Conservation (phyloP, 495 filamentous ascomycete species). For the Daldinia decipiens region DNA sequence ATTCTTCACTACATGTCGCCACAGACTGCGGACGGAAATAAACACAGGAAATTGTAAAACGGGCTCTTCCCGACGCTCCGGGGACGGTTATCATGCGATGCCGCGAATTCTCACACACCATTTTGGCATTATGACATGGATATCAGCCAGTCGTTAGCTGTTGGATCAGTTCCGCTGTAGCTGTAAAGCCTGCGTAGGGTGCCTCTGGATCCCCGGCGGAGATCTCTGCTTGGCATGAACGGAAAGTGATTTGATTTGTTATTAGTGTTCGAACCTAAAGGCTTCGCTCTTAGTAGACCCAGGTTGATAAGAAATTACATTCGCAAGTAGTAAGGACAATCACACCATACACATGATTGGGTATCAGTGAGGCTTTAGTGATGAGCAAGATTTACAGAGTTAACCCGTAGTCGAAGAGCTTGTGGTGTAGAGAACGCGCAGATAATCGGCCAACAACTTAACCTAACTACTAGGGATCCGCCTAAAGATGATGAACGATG, state of each 20-base stretch:
- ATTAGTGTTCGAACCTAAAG: conserved; percentile 6
- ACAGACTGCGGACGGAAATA: conserved; percentile 36
- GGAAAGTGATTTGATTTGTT: conserved; percentile 30
- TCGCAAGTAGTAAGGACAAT: not conserved
- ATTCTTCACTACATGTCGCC: conserved; percentile 29
- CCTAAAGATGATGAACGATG: conserved; percentile 5
- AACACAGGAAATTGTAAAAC: conserved; percentile 35
- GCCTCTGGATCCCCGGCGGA: conserved; percentile 39
- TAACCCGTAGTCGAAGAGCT: not conserved
- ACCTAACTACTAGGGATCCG: conserved; percentile 9
- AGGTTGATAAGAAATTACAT: conserved; percentile 11
- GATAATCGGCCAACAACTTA: conserved; percentile 14
- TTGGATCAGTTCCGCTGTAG: conserved; percentile 28
- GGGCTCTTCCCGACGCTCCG: conserved; percentile 42
- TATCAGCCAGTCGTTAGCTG: conserved; percentile 21
- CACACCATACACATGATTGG: conserved; percentile 2
- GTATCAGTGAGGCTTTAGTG: conserved; percentile 8
- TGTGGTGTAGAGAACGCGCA: conserved; percentile 27
- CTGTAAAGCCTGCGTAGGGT: conserved; percentile 24
- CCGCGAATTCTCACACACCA: conserved; percentile 32
- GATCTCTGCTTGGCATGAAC: conserved; percentile 41
- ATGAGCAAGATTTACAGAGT: conserved; percentile 8
- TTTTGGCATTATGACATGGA: conserved; percentile 27
- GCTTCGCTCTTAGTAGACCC: conserved; percentile 8
- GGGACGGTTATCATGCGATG: conserved; percentile 36